Percentiles rank a stretch among this genome's conserved stretches.
Evolutionary conservation across 345 rosid species (phyloP).

Genomic region (Trapa bicornis): DNA sequence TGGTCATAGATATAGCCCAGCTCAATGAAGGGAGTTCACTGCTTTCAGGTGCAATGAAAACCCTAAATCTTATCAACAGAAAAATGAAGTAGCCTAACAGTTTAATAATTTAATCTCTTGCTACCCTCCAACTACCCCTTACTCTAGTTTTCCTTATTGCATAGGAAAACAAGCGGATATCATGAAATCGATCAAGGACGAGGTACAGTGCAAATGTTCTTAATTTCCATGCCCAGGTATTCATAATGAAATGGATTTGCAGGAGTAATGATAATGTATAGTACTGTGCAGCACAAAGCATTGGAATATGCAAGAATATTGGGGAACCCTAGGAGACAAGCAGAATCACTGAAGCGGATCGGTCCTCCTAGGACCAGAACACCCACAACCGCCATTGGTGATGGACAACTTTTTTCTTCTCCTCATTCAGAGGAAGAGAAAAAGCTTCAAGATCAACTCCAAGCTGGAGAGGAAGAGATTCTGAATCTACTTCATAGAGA

Average conservation of each 20-base stretch:
- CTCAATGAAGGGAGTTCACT: slow-evolving; percentile 8
- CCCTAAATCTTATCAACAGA: neutral
- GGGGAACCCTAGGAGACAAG: slow-evolving; percentile 5
- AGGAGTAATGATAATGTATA: neutral
- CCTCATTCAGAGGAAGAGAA: slow-evolving; percentile 1
- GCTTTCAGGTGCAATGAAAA: slow-evolving; percentile 1
- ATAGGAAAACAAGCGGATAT: neutral
- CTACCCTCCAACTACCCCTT: neutral
- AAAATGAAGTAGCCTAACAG: too few species aligned
- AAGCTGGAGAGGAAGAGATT: slow-evolving; percentile 7
- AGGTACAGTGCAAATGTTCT: neutral
- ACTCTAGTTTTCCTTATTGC: too few species aligned
- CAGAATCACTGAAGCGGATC: neutral
- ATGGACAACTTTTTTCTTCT: neutral
- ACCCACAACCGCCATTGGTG: neutral
- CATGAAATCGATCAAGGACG: neutral
- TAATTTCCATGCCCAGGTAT: neutral
- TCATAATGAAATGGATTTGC: neutral
- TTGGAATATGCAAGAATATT: neutral
- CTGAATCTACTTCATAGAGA: slow-evolving; percentile 8
- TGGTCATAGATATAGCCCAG: neutral
- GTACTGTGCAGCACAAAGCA: slow-evolving; percentile 8
- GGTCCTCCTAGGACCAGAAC: slow-evolving; percentile 1
- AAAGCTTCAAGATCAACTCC: neutral
- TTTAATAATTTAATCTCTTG: neutral